Evolutionary conservation across 2,329 filamentous ascomycete species (phyloP).

Genomic region (Fusarium liriodendri): DNA sequence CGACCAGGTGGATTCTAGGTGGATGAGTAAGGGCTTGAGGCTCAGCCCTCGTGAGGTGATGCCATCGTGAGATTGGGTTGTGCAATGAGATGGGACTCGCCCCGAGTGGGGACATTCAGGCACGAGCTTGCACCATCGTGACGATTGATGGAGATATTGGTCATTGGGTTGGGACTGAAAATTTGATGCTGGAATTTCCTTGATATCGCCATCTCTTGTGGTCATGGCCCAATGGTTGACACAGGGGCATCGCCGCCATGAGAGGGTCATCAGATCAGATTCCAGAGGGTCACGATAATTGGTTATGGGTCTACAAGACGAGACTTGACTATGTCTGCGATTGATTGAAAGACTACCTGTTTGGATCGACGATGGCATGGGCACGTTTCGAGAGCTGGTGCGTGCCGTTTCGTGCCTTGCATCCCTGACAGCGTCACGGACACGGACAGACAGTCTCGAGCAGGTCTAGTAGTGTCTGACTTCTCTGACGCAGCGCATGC

Average conservation of each 20-base stretch:
- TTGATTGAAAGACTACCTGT: constrained; percentile 24
- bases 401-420: constrained; percentile 33
- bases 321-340: constrained; percentile 3
- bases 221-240: constrained; percentile 2
- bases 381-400: constrained; percentile 35
- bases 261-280: constrained; percentile 3
- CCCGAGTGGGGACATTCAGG: constrained; percentile 27
- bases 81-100: constrained; percentile 31
- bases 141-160: constrained; percentile 12
- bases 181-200: constrained; percentile 1
- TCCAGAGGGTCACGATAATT: background rate
- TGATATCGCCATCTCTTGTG: background rate
- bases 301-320: background rate
- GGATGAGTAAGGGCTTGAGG: constrained; percentile 18
- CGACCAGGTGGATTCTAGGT: constrained; percentile 3
- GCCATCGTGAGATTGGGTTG: constrained; percentile 45
- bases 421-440: constrained; percentile 7
- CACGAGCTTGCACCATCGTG: constrained; percentile 9
- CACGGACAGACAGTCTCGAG: background rate
- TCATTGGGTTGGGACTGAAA: constrained; percentile 3
- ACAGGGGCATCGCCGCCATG: constrained; percentile 4
- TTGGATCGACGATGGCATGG: constrained; percentile 11
- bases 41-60: constrained; percentile 36
- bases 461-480: background rate
- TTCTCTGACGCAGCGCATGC: background rate